Conservation (phyloP, 176 grass and related monocot genomes). For the Avena eriantha region DNA sequence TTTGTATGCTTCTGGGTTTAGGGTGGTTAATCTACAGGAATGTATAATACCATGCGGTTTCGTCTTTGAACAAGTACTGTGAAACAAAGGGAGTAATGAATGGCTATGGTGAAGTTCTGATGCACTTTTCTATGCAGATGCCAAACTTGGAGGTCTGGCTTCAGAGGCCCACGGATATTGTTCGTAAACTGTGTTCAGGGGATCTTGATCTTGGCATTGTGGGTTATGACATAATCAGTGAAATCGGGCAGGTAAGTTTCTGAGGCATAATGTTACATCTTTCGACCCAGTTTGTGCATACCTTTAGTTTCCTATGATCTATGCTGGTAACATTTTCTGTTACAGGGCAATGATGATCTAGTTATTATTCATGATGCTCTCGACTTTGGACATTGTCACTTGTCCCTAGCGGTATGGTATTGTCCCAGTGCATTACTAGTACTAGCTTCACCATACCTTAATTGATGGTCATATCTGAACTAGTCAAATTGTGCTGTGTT, state of each 20-base stretch:
- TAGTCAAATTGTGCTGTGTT: conserved; percentile 30
- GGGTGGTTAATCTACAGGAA: neutral
- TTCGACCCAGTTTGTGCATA: conserved; percentile 14
- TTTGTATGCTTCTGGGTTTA: neutral
- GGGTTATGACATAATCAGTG: conserved; percentile 88
- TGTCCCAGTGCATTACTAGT: conserved; percentile 29
- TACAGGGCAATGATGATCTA: conserved; percentile 82
- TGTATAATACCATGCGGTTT: neutral
- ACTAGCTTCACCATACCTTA: conserved; percentile 26
- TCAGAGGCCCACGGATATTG: conserved; percentile 95
- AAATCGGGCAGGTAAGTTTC: conserved; percentile 68
- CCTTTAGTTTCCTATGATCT: neutral
- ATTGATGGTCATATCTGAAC: conserved; percentile 38
- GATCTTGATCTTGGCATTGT: conserved; percentile 93
- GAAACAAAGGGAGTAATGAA: neutral
- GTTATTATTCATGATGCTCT: conserved; percentile 94
- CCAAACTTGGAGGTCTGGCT: conserved; percentile 97
- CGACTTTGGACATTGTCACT: conserved; percentile 74
- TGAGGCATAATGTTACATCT: neutral
- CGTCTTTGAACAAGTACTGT: conserved; percentile 5
- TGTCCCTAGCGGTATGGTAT: conserved; percentile 83
- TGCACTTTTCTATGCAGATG: conserved; percentile 47
- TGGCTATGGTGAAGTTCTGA: conserved; percentile 4
- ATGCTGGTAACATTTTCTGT: conserved; percentile 27
- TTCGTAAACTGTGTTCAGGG: conserved; percentile 80